Percentiles rank a stretch among this genome's conserved stretches.
phyloP scores from a whole-genome alignment of 331 rosid species.

The Quercus tomentella region DNA sequence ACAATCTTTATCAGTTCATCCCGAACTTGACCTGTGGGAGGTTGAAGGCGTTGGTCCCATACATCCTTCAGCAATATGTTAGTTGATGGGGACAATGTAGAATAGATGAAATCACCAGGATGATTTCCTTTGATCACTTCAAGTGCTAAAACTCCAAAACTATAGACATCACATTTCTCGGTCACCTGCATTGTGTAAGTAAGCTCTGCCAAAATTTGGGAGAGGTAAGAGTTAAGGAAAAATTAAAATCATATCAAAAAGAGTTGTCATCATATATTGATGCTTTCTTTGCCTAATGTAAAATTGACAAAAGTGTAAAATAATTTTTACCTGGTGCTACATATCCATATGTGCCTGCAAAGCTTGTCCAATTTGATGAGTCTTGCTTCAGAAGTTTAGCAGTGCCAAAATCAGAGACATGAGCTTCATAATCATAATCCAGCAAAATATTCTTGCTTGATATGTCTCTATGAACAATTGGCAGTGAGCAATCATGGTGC shows the following conservation, averaged over 20 bases:
- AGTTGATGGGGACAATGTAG: background rate
- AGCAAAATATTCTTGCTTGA: conserved; percentile 59
- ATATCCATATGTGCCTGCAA: conserved; percentile 46
- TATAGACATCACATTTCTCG: conserved; percentile 29
- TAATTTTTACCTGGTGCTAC: background rate
- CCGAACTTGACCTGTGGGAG: conserved; percentile 14
- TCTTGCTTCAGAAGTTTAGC: conserved; percentile 36
- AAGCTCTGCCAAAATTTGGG: conserved; percentile 4
- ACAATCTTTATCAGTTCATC: conserved; percentile 2
- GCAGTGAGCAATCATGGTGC: conserved; percentile 33
- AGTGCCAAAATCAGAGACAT: conserved; percentile 41
- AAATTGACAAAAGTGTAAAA: background rate
- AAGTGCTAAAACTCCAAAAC: conserved; percentile 30
- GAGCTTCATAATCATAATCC: conserved; percentile 35
- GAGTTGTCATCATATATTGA: no score
- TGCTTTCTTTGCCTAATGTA: background rate
- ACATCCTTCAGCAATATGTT: background rate
- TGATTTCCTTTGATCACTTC: conserved; percentile 36
- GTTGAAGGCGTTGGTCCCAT: conserved; percentile 30
- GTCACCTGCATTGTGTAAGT: conserved; percentile 28
- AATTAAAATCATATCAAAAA: no score
- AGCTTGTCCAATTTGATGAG: conserved; percentile 34
- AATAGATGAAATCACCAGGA: conserved; percentile 14
- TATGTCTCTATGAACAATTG: conserved; percentile 45
- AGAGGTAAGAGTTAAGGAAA: no score